A percentile compares a stretch with the other conserved stretches of the same genome.
These are phyloP conservation scores for Syncephalastrum sp. DNA, from an alignment of 371 early-diverging fungal species.

Conservation along the genomic window DNA sequence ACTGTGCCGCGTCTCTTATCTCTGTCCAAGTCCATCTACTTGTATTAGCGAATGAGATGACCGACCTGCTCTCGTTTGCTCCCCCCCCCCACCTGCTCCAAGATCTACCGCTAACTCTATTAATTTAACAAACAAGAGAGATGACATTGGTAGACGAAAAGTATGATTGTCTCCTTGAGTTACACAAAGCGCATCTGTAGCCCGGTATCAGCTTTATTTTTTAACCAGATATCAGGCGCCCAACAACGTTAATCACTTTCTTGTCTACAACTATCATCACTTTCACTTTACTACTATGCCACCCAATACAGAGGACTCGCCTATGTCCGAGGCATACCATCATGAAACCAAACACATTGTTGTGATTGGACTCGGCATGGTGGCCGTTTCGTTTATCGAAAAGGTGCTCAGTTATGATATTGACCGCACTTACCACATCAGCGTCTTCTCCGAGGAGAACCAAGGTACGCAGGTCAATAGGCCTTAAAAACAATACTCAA, in stretches of 20 bases:
- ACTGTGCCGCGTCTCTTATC: too few species aligned
- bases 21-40: too few species aligned
- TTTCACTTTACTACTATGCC: slow-evolving; percentile 9
- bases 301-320: slow-evolving; percentile 18
- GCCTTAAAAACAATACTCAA: too few species aligned
- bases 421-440: slow-evolving; percentile 37
- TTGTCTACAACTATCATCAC: not conserved
- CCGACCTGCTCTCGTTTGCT: not conserved
- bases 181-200: too few species aligned
- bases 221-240: too few species aligned
- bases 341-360: slow-evolving; percentile 30
- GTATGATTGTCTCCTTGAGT: too few species aligned
- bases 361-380: slow-evolving; percentile 68
- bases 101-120: too few species aligned
- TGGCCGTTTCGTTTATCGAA: slow-evolving; percentile 64
- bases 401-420: slow-evolving; percentile 53
- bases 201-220: too few species aligned
- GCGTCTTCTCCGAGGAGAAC: slow-evolving; percentile 60
- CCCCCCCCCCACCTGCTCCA: not conserved
- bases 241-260: not conserved
- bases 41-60: too few species aligned
- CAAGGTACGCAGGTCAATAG: slow-evolving; percentile 26
- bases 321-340: not conserved
- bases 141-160: too few species aligned
- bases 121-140: too few species aligned